Evolutionary conservation across 164 flowering plant species (phyloP).

Genomic region (Magnolia kwangsiensis): DNA sequence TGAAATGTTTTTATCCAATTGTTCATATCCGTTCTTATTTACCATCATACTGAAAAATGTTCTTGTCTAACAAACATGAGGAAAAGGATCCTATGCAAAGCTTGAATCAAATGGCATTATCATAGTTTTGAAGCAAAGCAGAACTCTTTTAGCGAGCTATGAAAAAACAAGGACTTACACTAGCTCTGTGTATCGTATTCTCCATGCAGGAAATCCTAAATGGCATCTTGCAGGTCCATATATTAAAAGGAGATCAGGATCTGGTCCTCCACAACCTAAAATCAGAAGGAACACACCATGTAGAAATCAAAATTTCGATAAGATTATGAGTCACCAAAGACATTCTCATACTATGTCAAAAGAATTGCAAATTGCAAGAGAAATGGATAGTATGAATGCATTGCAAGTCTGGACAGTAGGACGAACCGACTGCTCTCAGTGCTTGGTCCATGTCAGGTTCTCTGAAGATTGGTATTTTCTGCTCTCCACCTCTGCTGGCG

Average conservation of each 20-base stretch:
- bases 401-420: background rate
- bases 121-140: background rate
- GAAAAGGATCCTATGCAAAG: background rate
- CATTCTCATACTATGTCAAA: background rate
- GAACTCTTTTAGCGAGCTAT: background rate
- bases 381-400: background rate
- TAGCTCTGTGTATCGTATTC: constrained; percentile 84
- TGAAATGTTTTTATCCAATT: too few relatives aligned
- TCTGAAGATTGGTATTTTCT: constrained; percentile 39
- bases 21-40: background rate
- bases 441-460: constrained; percentile 63
- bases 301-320: background rate
- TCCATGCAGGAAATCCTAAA: constrained; percentile 92
- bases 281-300: background rate
- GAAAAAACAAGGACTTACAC: constrained; percentile 47
- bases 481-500: constrained; percentile 14
- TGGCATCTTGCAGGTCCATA: constrained; percentile 90
- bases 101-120: background rate
- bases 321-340: background rate
- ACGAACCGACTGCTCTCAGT: constrained; percentile 59
- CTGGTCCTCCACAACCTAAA: constrained; percentile 66
- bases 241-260: constrained; percentile 72
- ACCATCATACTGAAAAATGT: background rate
- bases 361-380: background rate
- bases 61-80: background rate